phyloP scores from a whole-genome alignment of 306 rosid genomes.

The Cucurbita pepo region DNA sequence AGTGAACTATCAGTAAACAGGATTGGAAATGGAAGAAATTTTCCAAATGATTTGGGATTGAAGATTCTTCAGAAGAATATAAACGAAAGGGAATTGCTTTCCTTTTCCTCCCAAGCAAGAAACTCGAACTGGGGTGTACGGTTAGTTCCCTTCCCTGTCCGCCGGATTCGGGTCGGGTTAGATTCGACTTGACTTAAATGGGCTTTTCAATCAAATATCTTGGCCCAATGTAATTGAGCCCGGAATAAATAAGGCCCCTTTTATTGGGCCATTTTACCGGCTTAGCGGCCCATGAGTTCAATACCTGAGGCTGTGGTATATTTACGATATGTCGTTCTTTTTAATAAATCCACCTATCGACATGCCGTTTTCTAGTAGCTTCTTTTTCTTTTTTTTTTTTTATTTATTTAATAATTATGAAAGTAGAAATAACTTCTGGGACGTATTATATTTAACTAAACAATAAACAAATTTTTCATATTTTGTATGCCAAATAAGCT shows the following conservation, averaged over 20 bases:
- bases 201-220: not conserved
- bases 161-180: not conserved
- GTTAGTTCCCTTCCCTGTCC: not conserved
- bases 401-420: too few relatives aligned
- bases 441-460: too few relatives aligned
- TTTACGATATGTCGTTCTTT: not conserved
- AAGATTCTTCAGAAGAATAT: not conserved
- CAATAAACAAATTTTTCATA: too few relatives aligned
- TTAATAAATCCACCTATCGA: too few relatives aligned
- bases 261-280: not conserved
- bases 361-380: too few relatives aligned
- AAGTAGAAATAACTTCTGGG: too few relatives aligned
- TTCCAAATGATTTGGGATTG: not conserved
- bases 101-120: constrained; percentile 28
- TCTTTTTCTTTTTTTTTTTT: too few relatives aligned
- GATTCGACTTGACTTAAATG: not conserved
- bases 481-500: too few relatives aligned
- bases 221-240: not conserved
- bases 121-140: not conserved
- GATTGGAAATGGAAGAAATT: not conserved
- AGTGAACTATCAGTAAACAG: not conserved
- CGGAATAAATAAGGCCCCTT: not conserved
- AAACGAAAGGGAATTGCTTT: not conserved
- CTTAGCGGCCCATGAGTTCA: too few relatives aligned
- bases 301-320: not conserved